A percentile compares a stretch with the other conserved stretches of the same genome.
Conservation (phyloP, 2,329 filamentous ascomycete genomes). For the Neofusicoccum parvum region DNA sequence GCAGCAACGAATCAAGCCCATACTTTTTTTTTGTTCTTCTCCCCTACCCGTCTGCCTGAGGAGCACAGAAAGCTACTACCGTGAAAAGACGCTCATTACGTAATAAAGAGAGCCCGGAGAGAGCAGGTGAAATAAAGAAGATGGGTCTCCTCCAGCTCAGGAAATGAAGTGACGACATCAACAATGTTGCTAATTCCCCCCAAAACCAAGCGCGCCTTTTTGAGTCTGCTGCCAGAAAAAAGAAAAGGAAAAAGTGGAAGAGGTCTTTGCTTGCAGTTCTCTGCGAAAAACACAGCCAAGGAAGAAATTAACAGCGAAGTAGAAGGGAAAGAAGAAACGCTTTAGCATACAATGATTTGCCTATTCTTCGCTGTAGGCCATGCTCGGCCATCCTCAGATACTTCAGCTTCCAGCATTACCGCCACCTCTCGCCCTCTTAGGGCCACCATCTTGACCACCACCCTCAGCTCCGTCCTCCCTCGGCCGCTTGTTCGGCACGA, state of each 20-base stretch:
- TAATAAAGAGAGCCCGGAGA: background rate
- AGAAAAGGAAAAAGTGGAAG: background rate
- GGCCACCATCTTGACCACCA: conserved; percentile 2
- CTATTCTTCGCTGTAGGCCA: background rate
- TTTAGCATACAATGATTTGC: background rate
- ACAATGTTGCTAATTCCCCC: background rate
- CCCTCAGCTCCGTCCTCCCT: conserved; percentile 29
- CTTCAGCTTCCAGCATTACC: conserved; percentile 9
- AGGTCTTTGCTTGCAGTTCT: background rate
- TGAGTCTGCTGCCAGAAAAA: background rate
- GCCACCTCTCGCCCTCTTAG: background rate
- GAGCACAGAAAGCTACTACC: background rate
- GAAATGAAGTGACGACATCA: background rate
- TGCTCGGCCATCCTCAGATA: background rate
- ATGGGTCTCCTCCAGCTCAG: background rate
- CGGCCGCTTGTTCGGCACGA: conserved; percentile 40
- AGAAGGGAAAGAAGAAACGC: background rate
- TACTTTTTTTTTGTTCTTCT: background rate
- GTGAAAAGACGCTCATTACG: too few species aligned
- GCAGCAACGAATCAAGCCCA: background rate
- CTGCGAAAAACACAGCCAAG: background rate
- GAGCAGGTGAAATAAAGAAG: background rate
- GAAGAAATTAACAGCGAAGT: background rate
- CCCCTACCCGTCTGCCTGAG: background rate
- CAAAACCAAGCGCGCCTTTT: background rate